Base-by-base conservation (phyloP, 2,329 filamentous ascomycete genomes). In the Aspergillus brasiliensis region DNA sequence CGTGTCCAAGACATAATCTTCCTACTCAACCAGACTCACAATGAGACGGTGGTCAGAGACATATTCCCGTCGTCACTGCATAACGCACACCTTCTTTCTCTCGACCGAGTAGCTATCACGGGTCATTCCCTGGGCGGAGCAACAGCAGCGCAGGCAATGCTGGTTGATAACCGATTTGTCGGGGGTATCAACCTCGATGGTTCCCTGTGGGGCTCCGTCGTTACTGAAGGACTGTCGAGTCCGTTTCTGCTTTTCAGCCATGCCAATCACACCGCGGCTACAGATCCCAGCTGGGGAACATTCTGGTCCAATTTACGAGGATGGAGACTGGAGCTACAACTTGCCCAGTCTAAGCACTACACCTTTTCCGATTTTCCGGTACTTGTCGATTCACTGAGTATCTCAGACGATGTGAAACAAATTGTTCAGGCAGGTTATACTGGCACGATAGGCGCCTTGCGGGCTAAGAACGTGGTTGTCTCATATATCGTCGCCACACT, bases 51-150 rank as follows among this genome's bases (percentile, higher is more conserved):
- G 0, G 8, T 25, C 10, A n/a, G 2, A 0, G 49, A 51, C 0
- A 51, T 51, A 19, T 51, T 51, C 19, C 31, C 49, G 0, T n/a
- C 25, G 19, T 15, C 11, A 6, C 31, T 28, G 1, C 0, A 2
- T 17, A 38, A 38, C 3, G 1, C 31, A 31, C 0, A 25, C 1
- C 19, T 51, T 0, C 47, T 49, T 28, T 15, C 44, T 38, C 55
- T 57, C 3, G 34, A 38, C 8, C 44, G 51, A 13, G 60, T 63
- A 15, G 59, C 56, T 0, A 66, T 70, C 27, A 58, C 65, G 3
- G 68, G 68, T 5, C 66, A 70, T 37, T 70, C 68, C 3, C 46
- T 69, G 2, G 68, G 68, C 5, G 68, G 68, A 8, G 65, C 68
- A 8, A 61, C 68, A 27, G 58, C 68, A 2, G 62, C 62, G 2